A percentile compares a stretch with the other conserved stretches of the same genome.
phyloP scores from a whole-genome alignment of 371 early-diverging fungal genomes.

The Mucor ambiguus region DNA sequence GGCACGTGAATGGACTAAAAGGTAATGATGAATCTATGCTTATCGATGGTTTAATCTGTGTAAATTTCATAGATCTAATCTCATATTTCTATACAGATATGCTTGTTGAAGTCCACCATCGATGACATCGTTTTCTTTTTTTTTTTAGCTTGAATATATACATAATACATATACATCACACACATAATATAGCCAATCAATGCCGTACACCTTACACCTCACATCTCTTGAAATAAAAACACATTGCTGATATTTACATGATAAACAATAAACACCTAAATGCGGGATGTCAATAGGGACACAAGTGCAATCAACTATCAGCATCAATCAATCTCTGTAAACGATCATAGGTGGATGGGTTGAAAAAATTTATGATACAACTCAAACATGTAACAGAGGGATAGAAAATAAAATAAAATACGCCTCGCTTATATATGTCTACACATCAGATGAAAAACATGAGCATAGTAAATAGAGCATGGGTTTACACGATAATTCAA shows the following conservation, averaged over 20 bases:
- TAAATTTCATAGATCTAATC: constrained; percentile 15
- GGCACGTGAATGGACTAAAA: constrained; percentile 94
- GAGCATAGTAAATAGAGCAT: not conserved
- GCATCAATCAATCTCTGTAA: constrained; percentile 1
- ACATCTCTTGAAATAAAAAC: not conserved
- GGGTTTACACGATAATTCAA: not conserved
- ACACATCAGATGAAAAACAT: not conserved
- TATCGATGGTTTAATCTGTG: constrained; percentile 2
- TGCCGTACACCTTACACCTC: not conserved
- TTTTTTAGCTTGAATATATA: not conserved
- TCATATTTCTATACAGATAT: constrained; percentile 14
- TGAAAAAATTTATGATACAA: not conserved
- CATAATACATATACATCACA: not conserved
- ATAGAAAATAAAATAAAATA: not conserved
- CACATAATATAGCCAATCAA: not conserved
- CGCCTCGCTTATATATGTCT: not conserved
- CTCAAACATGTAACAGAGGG: constrained; percentile 2
- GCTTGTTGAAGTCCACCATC: constrained; percentile 9
- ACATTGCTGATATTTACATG: not conserved
- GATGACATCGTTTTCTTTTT: not conserved
- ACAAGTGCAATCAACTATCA: not conserved
- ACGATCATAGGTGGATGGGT: not conserved
- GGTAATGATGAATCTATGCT: constrained; percentile 42
- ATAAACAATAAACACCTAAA: not conserved
- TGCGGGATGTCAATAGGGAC: not conserved